Base-by-base conservation (phyloP, 2,329 filamentous ascomycete genomes). In the Pseudocercospora macadamiae region DNA sequence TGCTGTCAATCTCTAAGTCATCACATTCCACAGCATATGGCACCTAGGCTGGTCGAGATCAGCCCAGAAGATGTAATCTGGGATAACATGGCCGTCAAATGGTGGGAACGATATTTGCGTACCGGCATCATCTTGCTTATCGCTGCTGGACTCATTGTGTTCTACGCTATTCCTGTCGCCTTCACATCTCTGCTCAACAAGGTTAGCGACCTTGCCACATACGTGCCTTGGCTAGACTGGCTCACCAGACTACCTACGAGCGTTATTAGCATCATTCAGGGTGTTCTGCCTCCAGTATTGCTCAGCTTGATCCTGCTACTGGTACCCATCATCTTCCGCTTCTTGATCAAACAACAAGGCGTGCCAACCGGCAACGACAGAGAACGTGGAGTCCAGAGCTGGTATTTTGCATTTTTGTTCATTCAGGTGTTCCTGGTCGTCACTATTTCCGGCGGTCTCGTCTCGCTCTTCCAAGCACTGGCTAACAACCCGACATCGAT, bases 1-100 rank as follows among this genome's bases (percentile, higher is more conserved):
- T 95, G 93, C 58, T 97, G 92, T 72, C 95, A 99, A 73, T 87
- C 91, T 48, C 83, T 96, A 45, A 92, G 89, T 36, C 92, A 97
- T 72, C 95, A 99, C 69, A 75, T 96, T 1, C 95, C 95, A 1
- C 90, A 90, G 67, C 90, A 96, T 45, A 99, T 99, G 95, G 84
- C 91, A 1, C 95, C 95, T 0, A 86, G 95, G 25, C 84, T 90
- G 37, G 89, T 96, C n/a, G 95, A 99, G 72, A 92, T 99, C 47
- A 91, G 92, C 5, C 95, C 95, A 0, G 88, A 88, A 42, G 93
- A 97, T 71, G 91, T 99, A 7, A 83, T 96, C 37, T 99, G 95
- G 95, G 91, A 96, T 65, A 99, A 99, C 71, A 93, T 99, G 88
- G 93, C 91, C 0, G 89, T 97, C 67, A 86, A 84, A 55, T 97